These are phyloP conservation scores for Cercospora sp. DNA, from an alignment of 2,329 filamentous ascomycete species.

Conservation along the genomic window DNA sequence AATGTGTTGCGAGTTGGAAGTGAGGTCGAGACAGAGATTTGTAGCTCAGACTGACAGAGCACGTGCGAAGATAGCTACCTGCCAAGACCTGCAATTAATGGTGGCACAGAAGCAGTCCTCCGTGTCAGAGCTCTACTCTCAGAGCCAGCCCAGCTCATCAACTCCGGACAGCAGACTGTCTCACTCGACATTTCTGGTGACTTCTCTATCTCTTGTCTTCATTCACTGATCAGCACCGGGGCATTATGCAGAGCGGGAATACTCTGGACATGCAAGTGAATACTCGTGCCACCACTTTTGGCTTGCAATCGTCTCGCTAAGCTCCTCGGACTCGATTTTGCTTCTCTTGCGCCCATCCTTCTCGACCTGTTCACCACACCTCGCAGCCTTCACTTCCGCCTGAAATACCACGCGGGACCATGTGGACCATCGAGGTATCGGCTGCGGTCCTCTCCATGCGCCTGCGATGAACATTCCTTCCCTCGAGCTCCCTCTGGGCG, in stretches of 20 bases:
- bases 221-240: neutral
- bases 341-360: slow-evolving; percentile 5
- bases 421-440: slow-evolving; percentile 34
- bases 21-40: slow-evolving; percentile 2
- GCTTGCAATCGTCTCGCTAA: slow-evolving; percentile 3
- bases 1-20: neutral
- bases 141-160: neutral
- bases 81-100: slow-evolving; percentile 8
- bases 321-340: slow-evolving; percentile 10
- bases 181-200: neutral
- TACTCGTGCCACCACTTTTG: neutral
- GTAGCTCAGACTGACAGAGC: neutral
- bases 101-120: slow-evolving; percentile 6
- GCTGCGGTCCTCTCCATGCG: slow-evolving; percentile 33
- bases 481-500: slow-evolving; percentile 32
- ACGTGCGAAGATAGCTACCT: neutral
- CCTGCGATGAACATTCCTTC: slow-evolving; percentile 34
- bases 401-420: slow-evolving; percentile 21
- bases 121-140: neutral
- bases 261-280: neutral
- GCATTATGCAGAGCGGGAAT: neutral
- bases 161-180: neutral
- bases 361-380: slow-evolving; percentile 13
- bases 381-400: slow-evolving; percentile 9
- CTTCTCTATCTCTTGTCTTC: neutral